A percentile compares a stretch with the other conserved stretches of the same genome.
phyloP scores from a whole-genome alignment of 495 filamentous ascomycete species.

The Evernia prunastri region DNA sequence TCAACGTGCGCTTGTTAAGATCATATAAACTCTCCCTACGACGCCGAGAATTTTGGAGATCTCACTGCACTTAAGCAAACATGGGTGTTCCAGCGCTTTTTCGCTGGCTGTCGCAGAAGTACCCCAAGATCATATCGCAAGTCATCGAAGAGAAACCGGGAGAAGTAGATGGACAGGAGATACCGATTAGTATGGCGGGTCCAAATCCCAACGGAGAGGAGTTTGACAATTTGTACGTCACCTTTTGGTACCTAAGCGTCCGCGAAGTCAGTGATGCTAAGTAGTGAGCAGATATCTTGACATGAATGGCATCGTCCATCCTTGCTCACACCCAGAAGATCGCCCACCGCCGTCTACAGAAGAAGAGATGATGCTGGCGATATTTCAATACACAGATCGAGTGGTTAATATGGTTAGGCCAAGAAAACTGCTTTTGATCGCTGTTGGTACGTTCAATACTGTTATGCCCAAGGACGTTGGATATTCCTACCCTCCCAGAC shows the following conservation, averaged over 20 bases:
- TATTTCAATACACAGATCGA: slow-evolving; percentile 95
- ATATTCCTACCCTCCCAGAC: slow-evolving; percentile 1
- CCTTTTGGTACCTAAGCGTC: background rate
- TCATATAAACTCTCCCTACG: background rate
- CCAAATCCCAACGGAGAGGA: slow-evolving; percentile 97
- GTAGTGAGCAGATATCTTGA: slow-evolving; percentile 48
- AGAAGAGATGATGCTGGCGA: slow-evolving; percentile 98
- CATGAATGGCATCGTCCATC: slow-evolving; percentile 99
- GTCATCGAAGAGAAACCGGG: slow-evolving; percentile 81
- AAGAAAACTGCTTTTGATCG: slow-evolving; percentile 92
- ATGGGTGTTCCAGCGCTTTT: slow-evolving; percentile 97
- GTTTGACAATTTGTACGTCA: slow-evolving; percentile 82
- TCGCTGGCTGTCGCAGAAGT: slow-evolving; percentile 90
- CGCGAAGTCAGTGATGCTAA: background rate
- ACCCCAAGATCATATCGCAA: slow-evolving; percentile 88
- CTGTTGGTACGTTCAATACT: slow-evolving; percentile 66
- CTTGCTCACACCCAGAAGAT: slow-evolving; percentile 96
- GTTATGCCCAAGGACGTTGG: slow-evolving; percentile 10
- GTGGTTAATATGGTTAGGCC: slow-evolving; percentile 98
- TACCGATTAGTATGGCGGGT: slow-evolving; percentile 75
- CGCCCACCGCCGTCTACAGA: slow-evolving; percentile 83
- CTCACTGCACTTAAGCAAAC: slow-evolving; percentile 27
- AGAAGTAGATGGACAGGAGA: slow-evolving; percentile 67
- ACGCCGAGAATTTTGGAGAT: background rate
- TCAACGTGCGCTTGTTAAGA: background rate